Conservation (phyloP, 2,329 filamentous ascomycete species). For the Raffaelea ambrosiae region DNA sequence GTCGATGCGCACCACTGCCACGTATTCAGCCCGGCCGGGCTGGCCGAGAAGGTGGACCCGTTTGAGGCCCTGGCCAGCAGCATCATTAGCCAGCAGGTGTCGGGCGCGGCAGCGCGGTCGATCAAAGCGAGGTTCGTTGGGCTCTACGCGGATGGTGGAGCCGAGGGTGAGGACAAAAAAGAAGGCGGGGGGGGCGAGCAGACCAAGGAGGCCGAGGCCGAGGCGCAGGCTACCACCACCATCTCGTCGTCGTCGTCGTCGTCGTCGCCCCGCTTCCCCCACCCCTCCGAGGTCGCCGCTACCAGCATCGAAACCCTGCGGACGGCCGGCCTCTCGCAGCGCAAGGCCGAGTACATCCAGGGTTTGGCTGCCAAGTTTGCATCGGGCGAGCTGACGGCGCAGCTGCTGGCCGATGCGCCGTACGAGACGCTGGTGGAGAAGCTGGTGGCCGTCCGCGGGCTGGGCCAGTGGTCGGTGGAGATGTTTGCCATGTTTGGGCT, state of each 20-base stretch:
- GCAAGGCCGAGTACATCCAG: slow-evolving; percentile 91
- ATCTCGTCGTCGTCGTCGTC: too few relatives aligned
- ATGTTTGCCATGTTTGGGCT: slow-evolving; percentile 98
- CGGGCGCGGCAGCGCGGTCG: slow-evolving; percentile 78
- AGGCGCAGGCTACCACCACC: not conserved
- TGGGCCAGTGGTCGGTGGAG: slow-evolving; percentile 88
- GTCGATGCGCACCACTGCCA: slow-evolving; percentile 69
- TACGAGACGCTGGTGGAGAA: slow-evolving; percentile 81
- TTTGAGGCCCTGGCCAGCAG: slow-evolving; percentile 76
- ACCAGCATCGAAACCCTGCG: slow-evolving; percentile 61
- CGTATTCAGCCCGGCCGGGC: slow-evolving; percentile 70
- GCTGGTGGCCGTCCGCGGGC: slow-evolving; percentile 75
- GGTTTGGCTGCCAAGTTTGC: slow-evolving; percentile 78
- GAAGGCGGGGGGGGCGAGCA: slow-evolving; percentile 5
- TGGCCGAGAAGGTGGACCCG: slow-evolving; percentile 81
- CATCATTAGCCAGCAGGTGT: slow-evolving; percentile 96
- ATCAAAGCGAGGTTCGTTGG: slow-evolving; percentile 80
- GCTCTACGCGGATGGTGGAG: slow-evolving; percentile 45
- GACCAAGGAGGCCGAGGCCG: slow-evolving; percentile 1
- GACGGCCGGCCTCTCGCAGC: slow-evolving; percentile 79
- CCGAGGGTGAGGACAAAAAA: slow-evolving; percentile 6
- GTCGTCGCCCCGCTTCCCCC: too few relatives aligned
- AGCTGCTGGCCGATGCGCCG: slow-evolving; percentile 65
- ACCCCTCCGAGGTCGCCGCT: slow-evolving; percentile 61
- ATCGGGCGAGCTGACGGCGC: slow-evolving; percentile 63